phyloP scores from a whole-genome alignment of 1,284 basidiomycete species.

The Tetrapyrgos nigripes region DNA sequence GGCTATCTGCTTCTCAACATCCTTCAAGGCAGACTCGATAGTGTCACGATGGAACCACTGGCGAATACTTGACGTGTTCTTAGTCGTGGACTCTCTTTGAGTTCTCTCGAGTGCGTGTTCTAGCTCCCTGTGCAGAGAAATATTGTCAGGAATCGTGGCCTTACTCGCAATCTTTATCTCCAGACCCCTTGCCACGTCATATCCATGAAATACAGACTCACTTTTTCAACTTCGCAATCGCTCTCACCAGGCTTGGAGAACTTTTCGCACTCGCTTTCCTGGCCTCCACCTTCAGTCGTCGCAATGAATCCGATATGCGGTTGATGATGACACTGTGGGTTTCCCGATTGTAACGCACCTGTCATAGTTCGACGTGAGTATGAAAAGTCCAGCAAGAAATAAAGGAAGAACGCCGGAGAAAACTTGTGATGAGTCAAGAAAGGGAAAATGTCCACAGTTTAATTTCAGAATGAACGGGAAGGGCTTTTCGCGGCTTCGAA shows the following conservation, averaged over 20 bases:
- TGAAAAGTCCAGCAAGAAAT: not conserved
- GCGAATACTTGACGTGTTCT: constrained; percentile 1
- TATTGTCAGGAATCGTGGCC: no score
- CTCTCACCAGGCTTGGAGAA: not conserved
- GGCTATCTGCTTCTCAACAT: constrained; percentile 19
- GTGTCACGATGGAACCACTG: constrained; percentile 16
- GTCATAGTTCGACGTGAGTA: not conserved
- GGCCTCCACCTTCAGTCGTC: constrained; percentile 7
- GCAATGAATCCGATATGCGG: constrained; percentile 17
- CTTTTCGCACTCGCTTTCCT: constrained; percentile 5
- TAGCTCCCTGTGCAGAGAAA: constrained; percentile 1
- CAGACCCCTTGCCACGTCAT: no score
- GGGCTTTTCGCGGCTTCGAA: not conserved
- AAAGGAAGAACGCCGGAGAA: not conserved
- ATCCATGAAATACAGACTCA: constrained; percentile 1
- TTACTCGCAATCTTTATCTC: no score
- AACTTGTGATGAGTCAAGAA: no score
- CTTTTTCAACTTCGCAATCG: constrained; percentile 14
- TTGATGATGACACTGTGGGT: constrained; percentile 8
- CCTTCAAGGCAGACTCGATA: constrained; percentile 13
- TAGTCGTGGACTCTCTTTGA: not conserved
- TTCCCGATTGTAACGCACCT: constrained; percentile 17
- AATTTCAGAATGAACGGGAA: no score
- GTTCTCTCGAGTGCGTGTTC: constrained; percentile 11
- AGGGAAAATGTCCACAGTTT: no score